phyloP scores from a whole-genome alignment of 208 protist genomes.

The Trypanosoma cruzi region DNA sequence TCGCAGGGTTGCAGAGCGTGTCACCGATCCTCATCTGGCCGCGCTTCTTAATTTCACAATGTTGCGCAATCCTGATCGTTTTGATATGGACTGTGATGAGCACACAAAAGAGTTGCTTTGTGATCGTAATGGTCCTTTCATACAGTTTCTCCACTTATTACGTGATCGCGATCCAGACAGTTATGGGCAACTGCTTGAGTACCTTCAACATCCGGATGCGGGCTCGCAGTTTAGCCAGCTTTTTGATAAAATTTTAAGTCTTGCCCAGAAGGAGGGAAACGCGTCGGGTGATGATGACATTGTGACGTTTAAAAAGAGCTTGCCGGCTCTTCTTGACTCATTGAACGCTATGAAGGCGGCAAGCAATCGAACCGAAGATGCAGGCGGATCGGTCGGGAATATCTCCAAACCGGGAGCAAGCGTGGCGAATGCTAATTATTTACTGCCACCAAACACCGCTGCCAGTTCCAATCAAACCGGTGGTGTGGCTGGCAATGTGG shows the following conservation, averaged over 20 bases:
- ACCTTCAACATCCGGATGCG: slow-evolving; percentile 52
- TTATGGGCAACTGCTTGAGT: slow-evolving; percentile 68
- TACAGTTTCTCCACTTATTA: slow-evolving; percentile 68
- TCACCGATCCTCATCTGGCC: slow-evolving; percentile 61
- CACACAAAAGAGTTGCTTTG: slow-evolving; percentile 52
- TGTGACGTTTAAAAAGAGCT: slow-evolving; percentile 52
- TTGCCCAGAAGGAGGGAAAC: slow-evolving; percentile 51
- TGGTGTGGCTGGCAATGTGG: neutral
- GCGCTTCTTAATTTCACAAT: slow-evolving; percentile 70
- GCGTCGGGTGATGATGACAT: slow-evolving; percentile 43
- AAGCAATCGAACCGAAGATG: neutral
- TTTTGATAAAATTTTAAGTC: slow-evolving; percentile 50
- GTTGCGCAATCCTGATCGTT: slow-evolving; percentile 68
- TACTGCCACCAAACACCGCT: neutral
- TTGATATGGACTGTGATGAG: slow-evolving; percentile 70
- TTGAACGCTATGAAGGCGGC: neutral
- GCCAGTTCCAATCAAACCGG: neutral
- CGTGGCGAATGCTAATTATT: neutral
- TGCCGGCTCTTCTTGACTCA: slow-evolving; percentile 41
- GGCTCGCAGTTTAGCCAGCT: slow-evolving; percentile 29
- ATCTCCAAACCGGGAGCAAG: neutral
- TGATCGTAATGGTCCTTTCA: slow-evolving; percentile 67
- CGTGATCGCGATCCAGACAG: slow-evolving; percentile 48
- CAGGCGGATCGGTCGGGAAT: neutral
- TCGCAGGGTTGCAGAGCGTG: slow-evolving; percentile 55